These are phyloP conservation scores for Microdochium nivale DNA, from an alignment of 2,329 filamentous ascomycete genomes.

Conservation along the genomic window DNA sequence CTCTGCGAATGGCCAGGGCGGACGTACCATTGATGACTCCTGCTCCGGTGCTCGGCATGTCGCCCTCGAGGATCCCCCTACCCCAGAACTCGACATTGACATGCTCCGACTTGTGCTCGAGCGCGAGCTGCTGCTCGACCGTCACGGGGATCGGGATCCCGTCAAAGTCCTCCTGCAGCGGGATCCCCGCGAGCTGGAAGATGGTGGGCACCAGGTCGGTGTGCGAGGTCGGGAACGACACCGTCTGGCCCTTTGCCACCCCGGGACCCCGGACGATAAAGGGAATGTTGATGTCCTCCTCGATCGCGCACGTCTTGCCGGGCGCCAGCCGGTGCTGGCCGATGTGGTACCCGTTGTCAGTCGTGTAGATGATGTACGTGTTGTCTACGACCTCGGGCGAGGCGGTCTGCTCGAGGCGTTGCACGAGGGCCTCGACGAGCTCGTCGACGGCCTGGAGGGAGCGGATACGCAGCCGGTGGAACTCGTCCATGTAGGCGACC, in stretches of 20 bases:
- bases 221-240: slow-evolving; percentile 42
- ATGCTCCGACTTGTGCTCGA: slow-evolving; percentile 22
- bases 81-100: slow-evolving; percentile 10
- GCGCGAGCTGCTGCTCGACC: slow-evolving; percentile 5
- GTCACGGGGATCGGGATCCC: slow-evolving; percentile 38
- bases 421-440: slow-evolving; percentile 36
- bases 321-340: slow-evolving; percentile 48
- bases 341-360: slow-evolving; percentile 52
- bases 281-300: slow-evolving; percentile 52
- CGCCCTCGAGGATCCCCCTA: not conserved
- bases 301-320: slow-evolving; percentile 48
- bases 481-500: slow-evolving; percentile 42
- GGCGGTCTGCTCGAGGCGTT: slow-evolving; percentile 24
- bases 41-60: not conserved
- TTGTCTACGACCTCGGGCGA: slow-evolving; percentile 50
- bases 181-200: slow-evolving; percentile 26
- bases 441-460: slow-evolving; percentile 46
- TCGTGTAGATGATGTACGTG: slow-evolving; percentile 48
- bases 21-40: not conserved
- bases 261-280: slow-evolving; percentile 52
- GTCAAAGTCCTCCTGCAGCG: slow-evolving; percentile 38
- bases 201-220: slow-evolving; percentile 48
- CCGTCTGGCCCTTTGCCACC: slow-evolving; percentile 29
- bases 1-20: not conserved
- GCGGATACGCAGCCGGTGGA: slow-evolving; percentile 38